Conservation (phyloP, 257 asterid genomes). For the Rauvolfia tetraphylla region DNA sequence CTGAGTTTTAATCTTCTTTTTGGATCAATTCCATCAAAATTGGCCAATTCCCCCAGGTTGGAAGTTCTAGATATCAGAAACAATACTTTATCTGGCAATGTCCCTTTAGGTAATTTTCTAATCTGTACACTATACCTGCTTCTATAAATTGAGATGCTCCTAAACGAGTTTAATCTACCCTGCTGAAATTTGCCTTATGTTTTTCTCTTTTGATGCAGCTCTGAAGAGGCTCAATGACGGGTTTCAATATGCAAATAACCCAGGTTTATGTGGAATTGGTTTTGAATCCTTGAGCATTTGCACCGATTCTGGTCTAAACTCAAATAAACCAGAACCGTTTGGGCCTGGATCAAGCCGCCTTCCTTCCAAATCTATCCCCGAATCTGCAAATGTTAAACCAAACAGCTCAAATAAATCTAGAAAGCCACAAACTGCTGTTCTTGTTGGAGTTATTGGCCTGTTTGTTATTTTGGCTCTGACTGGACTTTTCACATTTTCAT, state of each 20-base stretch:
- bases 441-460: conserved; percentile 47
- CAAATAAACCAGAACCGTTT: conserved; percentile 63
- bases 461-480: conserved; percentile 29
- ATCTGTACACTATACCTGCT: neutral
- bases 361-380: conserved; percentile 73
- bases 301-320: conserved; percentile 37
- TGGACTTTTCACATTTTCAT: conserved; percentile 60
- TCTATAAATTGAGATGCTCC: neutral
- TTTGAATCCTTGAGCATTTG: conserved; percentile 52
- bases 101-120: conserved; percentile 63
- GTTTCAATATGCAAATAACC: conserved; percentile 71
- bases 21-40: conserved; percentile 69
- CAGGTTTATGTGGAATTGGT: conserved; percentile 65
- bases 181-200: neutral
- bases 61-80: conserved; percentile 74
- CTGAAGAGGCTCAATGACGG: conserved; percentile 79
- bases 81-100: conserved; percentile 84
- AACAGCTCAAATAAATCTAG: conserved; percentile 30
- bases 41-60: conserved; percentile 54
- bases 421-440: conserved; percentile 43
- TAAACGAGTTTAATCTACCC: neutral
- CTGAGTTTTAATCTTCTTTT: conserved; percentile 73
- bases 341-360: conserved; percentile 47
- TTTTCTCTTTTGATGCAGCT: conserved; percentile 32
- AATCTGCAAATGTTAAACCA: conserved; percentile 61